Evolutionary conservation across 2,329 filamentous ascomycete species (phyloP), one percentile per base, ranked within the genome.

Genomic region (Diplodia seriata): DNA sequence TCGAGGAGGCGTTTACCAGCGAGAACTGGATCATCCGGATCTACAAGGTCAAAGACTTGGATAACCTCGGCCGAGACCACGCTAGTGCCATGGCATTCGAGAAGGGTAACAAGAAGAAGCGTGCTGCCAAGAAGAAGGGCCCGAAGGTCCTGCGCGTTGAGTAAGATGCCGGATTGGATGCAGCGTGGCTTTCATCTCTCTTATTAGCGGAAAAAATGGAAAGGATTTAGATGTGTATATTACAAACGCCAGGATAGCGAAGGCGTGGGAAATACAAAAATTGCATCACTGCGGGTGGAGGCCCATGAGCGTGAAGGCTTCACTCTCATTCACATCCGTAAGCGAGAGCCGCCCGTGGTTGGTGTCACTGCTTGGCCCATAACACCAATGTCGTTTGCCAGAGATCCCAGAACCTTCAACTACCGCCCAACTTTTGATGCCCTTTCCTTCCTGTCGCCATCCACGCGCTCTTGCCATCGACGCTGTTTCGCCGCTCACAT

Each of bases 11-110:
- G 11, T 99, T 97, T 80, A 99, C 96, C 67, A 97, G 93, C 76
- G 95, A 99, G 85, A 99, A 99, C 86, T 99, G 95, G 95, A 99
- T 99, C 80, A 98, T 99, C 78, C 88, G 95, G 71, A 97, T 99
- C 77, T 99, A 97, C 87, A 99, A 99, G 86, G 95, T 99, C 83
- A 99, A 99, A 85, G 94, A 97, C 75, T 89, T 97, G 69, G 95
- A 99, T 83, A 98, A 98, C 79, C 85, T 99, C 72, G 94, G 93
- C 67, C 89, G 95, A 78, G 93, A 97, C 75, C 94, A 97, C 77
- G 87, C 87, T 71, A 86, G 82, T 72, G 88, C 86, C 1, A 81
- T 83, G 36, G 86, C 89, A 7, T 94, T 94, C 76, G 90, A 93
- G 70, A 89, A 88, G 76, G 91, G 91, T 47, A 88, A 90, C 80